Evolutionary conservation across 1,284 basidiomycete species (phyloP).

Genomic region (Gymnopus androsaceus): DNA sequence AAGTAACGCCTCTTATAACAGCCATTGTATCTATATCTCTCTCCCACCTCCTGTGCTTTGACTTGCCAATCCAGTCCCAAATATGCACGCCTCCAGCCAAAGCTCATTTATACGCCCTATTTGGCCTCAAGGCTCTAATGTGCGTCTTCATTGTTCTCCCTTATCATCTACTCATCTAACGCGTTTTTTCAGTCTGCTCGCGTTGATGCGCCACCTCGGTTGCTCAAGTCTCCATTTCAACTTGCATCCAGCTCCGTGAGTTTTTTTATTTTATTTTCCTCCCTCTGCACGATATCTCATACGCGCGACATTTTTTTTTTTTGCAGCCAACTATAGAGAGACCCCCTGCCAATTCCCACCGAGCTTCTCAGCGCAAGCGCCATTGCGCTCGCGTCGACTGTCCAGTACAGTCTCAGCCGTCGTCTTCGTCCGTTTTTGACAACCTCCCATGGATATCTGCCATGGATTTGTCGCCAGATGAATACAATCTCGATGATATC

Average conservation of each 20-base stretch:
- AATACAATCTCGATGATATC: conserved; percentile 45
- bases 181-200: not conserved
- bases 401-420: conserved; percentile 24
- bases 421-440: conserved; percentile 43
- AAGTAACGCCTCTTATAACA: too few species aligned
- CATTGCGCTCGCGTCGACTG: conserved; percentile 17
- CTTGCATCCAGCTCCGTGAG: conserved; percentile 5
- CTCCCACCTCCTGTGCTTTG: conserved; percentile 2
- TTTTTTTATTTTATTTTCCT: not conserved
- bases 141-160: not conserved
- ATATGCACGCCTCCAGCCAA: conserved; percentile 3
- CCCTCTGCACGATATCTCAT: not conserved
- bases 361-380: conserved; percentile 9
- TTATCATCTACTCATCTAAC: not conserved
- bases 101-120: not conserved
- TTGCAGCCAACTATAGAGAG: not conserved
- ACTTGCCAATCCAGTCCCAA: not conserved
- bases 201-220: conserved; percentile 1
- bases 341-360: not conserved
- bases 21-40: conserved; percentile 9
- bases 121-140: conserved; percentile 8
- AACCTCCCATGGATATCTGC: conserved; percentile 62
- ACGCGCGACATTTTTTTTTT: too few species aligned
- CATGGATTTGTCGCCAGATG: conserved; percentile 45
- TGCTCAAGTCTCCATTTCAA: conserved; percentile 13